Base-by-base conservation (phyloP, 2,329 filamentous ascomycete species). In the Colletotrichum sp. region DNA sequence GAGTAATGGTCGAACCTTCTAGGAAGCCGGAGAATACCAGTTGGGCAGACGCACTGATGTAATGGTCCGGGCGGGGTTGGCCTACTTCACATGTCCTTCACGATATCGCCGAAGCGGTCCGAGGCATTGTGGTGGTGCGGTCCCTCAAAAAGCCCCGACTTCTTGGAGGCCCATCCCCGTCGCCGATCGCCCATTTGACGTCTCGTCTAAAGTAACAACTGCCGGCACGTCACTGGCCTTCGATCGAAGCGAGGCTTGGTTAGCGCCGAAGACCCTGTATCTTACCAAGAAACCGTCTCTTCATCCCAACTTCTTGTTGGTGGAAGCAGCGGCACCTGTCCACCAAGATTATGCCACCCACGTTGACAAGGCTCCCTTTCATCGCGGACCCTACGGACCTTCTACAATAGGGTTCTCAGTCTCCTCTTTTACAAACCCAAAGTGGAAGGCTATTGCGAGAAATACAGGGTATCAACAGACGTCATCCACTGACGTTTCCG, bases 31-130 rank as follows among this genome's bases (percentile, higher is more conserved):
- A 32, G 68, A 70, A 32, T 16, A 24, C 34, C 15, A 63, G 8
- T 63, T n/a, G 26, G 68, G 24, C n/a, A 21, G 13, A 12, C 68
- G 68, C 68, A 70, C 57, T 70, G 68, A 70, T 70, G 68, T 70
- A 70, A 70, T 70, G n/a, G 68, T 49, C 68, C n/a, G 57, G 57
- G 57, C 57, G 57, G 68, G 8, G n/a, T 49, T 16, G 18, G 28
- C 26, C 16, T 26, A 32, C 36, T 62, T 70, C 68, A 70, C 68
- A 59, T 70, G 57, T 34, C 24, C 9, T 26, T n/a, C n/a, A 62
- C 28, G 18, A 39, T 18, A 44, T 62, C n/a, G 36, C 57, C 24
- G 55, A 52, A 18, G 67, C 8, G 55, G 57, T 63, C 68, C 68
- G 68, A 70, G 68, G 68, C 57, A 70, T 69, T 60, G 21, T 30